Evolutionary conservation across 148 eudicot species (phyloP).

Genomic region (Rhododendron griersonianum): DNA sequence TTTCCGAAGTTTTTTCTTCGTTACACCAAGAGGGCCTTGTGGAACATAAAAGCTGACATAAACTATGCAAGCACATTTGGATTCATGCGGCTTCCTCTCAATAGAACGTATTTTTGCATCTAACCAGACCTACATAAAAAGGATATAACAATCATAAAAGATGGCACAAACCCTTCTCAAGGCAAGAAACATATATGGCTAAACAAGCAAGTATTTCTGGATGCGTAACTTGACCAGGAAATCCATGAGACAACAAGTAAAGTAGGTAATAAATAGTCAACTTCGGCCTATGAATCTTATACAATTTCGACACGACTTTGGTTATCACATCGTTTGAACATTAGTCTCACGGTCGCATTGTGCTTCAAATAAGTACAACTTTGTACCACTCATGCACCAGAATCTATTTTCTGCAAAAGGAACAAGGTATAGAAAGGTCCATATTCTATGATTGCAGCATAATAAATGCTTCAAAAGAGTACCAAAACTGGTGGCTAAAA

Average conservation of each 20-base stretch:
- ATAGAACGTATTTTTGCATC: slow-evolving; percentile 80
- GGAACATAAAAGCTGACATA: slow-evolving; percentile 48
- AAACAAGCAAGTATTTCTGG: not conserved
- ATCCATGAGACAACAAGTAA: not conserved
- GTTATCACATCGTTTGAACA: not conserved
- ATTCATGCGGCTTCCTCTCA: slow-evolving; percentile 73
- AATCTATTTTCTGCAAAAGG: not conserved
- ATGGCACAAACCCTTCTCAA: not conserved
- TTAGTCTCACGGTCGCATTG: not conserved
- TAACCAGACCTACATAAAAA: slow-evolving; percentile 54
- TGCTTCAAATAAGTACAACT: not conserved
- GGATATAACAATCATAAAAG: slow-evolving; percentile 6
- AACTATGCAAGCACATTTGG: slow-evolving; percentile 60
- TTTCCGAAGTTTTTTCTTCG: slow-evolving; percentile 42
- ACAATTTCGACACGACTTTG: not conserved
- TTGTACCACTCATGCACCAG: not conserved
- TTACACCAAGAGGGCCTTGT: slow-evolving; percentile 39
- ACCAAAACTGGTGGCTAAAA: not conserved
- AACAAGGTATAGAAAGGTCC: not conserved
- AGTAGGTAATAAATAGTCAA: not conserved
- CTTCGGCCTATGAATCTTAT: not conserved
- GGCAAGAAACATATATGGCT: not conserved
- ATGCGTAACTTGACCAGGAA: not conserved
- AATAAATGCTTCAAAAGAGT: not conserved
- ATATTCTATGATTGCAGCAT: not conserved